phyloP scores from a whole-genome alignment of 2,329 filamentous ascomycete genomes.

The Purpureocillium lavendulum region DNA sequence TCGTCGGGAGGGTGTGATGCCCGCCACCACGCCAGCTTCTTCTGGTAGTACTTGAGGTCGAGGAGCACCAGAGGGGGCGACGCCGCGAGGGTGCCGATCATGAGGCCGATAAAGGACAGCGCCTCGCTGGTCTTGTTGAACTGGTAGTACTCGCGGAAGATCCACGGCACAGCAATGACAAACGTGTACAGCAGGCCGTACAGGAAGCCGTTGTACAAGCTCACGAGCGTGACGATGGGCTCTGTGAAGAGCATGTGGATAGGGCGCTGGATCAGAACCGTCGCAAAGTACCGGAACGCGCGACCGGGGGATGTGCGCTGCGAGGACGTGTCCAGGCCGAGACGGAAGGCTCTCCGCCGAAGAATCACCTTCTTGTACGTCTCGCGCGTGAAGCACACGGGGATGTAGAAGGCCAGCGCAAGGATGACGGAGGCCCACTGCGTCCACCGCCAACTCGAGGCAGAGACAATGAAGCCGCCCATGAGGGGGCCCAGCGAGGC shows the following conservation, averaged over 20 bases:
- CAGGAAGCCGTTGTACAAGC: constrained; percentile 57
- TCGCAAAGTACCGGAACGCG: constrained; percentile 17
- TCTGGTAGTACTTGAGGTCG: constrained; percentile 48
- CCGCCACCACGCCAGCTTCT: constrained; percentile 38
- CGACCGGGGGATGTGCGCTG: constrained; percentile 14
- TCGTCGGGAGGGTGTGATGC: constrained; percentile 24
- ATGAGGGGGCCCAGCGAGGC: constrained; percentile 56
- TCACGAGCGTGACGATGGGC: constrained; percentile 59
- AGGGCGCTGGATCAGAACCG: constrained; percentile 49
- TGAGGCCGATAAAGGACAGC: constrained; percentile 60
- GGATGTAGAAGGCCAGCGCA: constrained; percentile 41
- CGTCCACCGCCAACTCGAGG: constrained; percentile 58
- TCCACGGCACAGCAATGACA: constrained; percentile 55
- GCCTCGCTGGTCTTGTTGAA: constrained; percentile 54
- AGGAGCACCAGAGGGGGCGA: constrained; percentile 26
- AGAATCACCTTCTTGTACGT: constrained; percentile 55
- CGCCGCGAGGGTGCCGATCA: constrained; percentile 55
- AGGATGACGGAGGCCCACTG: constrained; percentile 28
- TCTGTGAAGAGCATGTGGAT: constrained; percentile 63
- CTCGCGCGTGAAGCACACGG: constrained; percentile 49
- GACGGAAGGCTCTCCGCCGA: constrained; percentile 31
- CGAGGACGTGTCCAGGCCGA: constrained; percentile 16
- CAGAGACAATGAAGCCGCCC: constrained; percentile 57
- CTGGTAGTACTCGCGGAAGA: constrained; percentile 52
- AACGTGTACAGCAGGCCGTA: constrained; percentile 52